Percentiles rank a stretch among this genome's conserved stretches.
Evolutionary conservation across 805 yeast species (phyloP).

Genomic region (Wickerhamomyces xylosicus): DNA sequence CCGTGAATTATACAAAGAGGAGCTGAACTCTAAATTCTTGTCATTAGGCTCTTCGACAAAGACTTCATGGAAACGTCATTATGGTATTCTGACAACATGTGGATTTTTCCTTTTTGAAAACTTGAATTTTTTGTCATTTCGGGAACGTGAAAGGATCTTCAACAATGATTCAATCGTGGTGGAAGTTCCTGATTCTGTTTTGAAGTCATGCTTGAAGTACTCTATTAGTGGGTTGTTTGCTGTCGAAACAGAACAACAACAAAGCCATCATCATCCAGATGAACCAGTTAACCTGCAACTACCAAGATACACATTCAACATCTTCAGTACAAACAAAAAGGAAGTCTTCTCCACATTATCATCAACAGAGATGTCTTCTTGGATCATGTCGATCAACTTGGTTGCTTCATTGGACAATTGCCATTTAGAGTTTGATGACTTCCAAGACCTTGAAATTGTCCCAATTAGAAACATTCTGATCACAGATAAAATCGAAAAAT

Average conservation of each 20-base stretch:
- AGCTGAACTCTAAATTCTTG: slow-evolving; percentile 22
- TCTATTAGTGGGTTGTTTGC: slow-evolving; percentile 33
- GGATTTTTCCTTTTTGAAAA: slow-evolving; percentile 38
- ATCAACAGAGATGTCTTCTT: slow-evolving; percentile 38
- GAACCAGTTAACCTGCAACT: too few species aligned
- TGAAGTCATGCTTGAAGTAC: slow-evolving; percentile 22
- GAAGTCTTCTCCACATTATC: slow-evolving; percentile 31
- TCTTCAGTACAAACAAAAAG: slow-evolving; percentile 31
- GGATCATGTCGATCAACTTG: slow-evolving; percentile 49
- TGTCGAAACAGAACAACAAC: too few species aligned
- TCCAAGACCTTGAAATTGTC: slow-evolving; percentile 14
- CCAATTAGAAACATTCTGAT: slow-evolving; percentile 18
- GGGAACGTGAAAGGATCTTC: slow-evolving; percentile 19
- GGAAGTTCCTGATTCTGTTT: slow-evolving; percentile 17
- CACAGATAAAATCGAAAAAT: slow-evolving; percentile 24
- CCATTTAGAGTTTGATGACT: slow-evolving; percentile 12
- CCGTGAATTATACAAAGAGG: slow-evolving; percentile 31
- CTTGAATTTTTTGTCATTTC: slow-evolving; percentile 20
- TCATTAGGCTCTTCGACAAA: slow-evolving; percentile 4
- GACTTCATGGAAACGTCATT: slow-evolving; percentile 31
- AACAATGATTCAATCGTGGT: slow-evolving; percentile 22
- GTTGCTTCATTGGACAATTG: slow-evolving; percentile 37
- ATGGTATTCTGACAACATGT: slow-evolving; percentile 37
- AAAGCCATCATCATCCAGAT: too few species aligned
- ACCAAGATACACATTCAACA: slow-evolving; percentile 21